Evolutionary conservation across 495 filamentous ascomycete species (phyloP), one percentile per base, ranked within the genome.

Genomic region (Annulohypoxylon maeteangense): DNA sequence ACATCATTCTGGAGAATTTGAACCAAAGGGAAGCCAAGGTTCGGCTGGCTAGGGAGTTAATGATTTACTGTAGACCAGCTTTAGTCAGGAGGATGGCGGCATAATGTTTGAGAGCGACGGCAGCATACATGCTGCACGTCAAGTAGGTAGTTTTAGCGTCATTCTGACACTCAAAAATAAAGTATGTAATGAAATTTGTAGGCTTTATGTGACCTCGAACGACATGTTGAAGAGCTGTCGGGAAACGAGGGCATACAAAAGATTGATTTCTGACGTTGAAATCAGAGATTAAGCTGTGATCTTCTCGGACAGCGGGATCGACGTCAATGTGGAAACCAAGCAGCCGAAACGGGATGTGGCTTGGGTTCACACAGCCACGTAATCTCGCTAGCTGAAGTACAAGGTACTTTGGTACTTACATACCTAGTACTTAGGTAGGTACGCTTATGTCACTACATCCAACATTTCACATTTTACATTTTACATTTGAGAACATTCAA

Each of bases 241-340:
- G 7, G 53, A 27, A 67, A 59, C 16, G 67, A 65, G 27, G 60
- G 14, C 47, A 65, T 65, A 67, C 45, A 48, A 59, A 32, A 63
- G 23, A 34, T 3, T 34, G 22, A 45, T 50, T 63, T 62, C 34
- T 60, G 47, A 57, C 25, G 38, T 59, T 59, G 20, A 27, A 62
- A 58, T 48, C 31, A 54, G 40, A 59, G 69, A 72, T 67, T 67
- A 67, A 67, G 58, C 47, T 72, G 64, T 64, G 64, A 59, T 64
- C 59, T 65, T 44, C 65, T 59, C 29, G 54, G 27, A 54, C 27
- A 8, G 36, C 36, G 16, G 47, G 63, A 67, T 64, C 67, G 53
- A 64, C 67, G 67, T 65, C 67, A 70, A 70, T 60, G 34, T 51
- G 53, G 59, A 53, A 69, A 29, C 66, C 38, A 36, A 62, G 14